phyloP scores from a whole-genome alignment of 306 rosid species.

The Fagus crenata region DNA sequence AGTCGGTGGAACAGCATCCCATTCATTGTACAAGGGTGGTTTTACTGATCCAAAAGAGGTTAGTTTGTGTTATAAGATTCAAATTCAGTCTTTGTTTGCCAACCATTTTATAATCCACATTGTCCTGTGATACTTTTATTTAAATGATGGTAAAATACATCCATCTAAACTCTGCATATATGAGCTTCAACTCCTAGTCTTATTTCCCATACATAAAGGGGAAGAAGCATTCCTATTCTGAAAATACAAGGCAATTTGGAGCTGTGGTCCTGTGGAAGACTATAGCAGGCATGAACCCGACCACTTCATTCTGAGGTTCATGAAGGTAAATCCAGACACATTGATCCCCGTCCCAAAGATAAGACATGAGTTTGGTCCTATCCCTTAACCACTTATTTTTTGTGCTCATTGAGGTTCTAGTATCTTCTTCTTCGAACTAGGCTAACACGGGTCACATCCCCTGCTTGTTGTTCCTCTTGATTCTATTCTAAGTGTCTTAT shows the following conservation, averaged over 20 bases:
- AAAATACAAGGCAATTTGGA: no score
- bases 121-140: background rate
- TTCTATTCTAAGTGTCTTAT: background rate
- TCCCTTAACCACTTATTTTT: background rate
- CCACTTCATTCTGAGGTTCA: background rate
- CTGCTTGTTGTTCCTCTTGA: background rate
- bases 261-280: no score
- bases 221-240: background rate
- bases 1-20: constrained; percentile 84
- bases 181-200: background rate
- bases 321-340: background rate
- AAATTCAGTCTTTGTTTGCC: background rate
- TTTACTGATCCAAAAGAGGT: constrained; percentile 88
- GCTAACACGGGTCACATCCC: background rate
- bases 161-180: background rate
- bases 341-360: background rate
- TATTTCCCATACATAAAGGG: background rate
- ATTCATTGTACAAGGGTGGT: constrained; percentile 87
- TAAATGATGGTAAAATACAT: background rate
- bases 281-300: background rate
- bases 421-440: no score
- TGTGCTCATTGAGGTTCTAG: background rate
- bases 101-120: background rate
- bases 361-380: background rate
- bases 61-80: constrained; percentile 24